phyloP scores from a whole-genome alignment of 108 stramenopile species.

The Aurantiochytrium sp. region DNA sequence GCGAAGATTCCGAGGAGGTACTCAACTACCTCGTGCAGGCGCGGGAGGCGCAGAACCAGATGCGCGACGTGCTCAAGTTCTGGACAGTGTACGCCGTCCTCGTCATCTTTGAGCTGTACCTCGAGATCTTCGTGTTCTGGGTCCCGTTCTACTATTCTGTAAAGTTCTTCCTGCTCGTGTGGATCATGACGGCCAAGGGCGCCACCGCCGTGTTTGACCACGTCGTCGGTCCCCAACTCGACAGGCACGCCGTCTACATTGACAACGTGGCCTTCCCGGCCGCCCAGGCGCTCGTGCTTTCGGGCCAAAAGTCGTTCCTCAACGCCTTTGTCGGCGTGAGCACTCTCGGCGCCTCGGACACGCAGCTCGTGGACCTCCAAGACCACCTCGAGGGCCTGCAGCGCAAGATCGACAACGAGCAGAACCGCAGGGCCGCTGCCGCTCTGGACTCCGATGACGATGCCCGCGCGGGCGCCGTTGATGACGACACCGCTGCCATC shows the following conservation, averaged over 20 bases:
- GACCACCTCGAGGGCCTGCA: neutral
- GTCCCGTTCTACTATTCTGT: constrained; percentile 19
- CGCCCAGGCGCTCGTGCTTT: neutral
- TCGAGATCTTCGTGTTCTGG: constrained; percentile 19
- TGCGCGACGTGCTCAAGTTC: constrained; percentile 16
- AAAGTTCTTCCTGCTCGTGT: constrained; percentile 5
- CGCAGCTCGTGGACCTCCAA: neutral
- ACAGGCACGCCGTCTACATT: neutral
- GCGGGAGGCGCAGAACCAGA: neutral
- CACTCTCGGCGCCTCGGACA: neutral
- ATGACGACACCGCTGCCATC: neutral
- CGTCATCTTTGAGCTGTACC: neutral
- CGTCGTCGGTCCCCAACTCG: neutral
- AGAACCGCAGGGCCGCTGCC: neutral
- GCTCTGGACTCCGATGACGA: no score
- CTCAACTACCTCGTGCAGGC: neutral
- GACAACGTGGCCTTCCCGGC: neutral
- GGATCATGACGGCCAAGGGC: neutral
- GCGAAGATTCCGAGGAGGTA: neutral
- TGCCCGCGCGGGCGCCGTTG: neutral
- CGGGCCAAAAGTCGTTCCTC: neutral
- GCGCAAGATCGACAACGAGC: neutral
- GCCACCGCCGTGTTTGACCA: neutral
- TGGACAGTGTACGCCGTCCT: constrained; percentile 1
- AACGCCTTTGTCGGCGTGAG: neutral